Evolutionary conservation across 257 asterid genomes (phyloP).

Genomic region (Handroanthus guayacan): DNA sequence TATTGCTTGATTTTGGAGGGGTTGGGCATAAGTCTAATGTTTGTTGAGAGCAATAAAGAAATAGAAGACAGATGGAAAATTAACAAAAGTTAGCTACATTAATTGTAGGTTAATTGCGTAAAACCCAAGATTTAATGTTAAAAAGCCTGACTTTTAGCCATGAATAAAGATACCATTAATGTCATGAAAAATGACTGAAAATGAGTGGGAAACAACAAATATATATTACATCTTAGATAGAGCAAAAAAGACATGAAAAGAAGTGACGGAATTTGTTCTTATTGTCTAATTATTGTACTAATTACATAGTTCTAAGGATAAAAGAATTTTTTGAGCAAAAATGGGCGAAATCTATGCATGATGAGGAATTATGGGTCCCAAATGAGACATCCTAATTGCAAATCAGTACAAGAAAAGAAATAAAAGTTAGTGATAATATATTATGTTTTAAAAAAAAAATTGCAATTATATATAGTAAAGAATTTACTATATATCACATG

Average conservation of each 20-base stretch:
- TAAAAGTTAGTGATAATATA: too few relatives aligned
- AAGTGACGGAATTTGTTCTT: neutral
- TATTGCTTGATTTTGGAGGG: neutral
- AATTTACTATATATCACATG: too few relatives aligned
- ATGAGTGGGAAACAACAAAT: neutral
- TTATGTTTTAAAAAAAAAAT: too few relatives aligned
- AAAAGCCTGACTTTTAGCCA: neutral
- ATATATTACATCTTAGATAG: neutral
- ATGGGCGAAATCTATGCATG: neutral
- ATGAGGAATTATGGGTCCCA: neutral
- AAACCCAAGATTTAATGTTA: conserved; percentile 21
- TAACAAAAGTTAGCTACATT: too few relatives aligned
- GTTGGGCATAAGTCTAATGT: conserved; percentile 8
- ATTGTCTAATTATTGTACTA: neutral
- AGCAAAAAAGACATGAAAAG: neutral
- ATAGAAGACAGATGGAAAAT: neutral
- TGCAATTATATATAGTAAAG: too few relatives aligned
- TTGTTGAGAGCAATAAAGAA: conserved; percentile 14
- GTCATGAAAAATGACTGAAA: neutral
- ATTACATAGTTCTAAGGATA: neutral
- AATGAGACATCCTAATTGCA: neutral
- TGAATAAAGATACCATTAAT: neutral
- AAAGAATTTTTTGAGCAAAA: neutral
- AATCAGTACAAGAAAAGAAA: neutral
- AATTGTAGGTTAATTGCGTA: conserved; percentile 6